Evolutionary conservation across 2,329 filamentous ascomycete species (phyloP).

Genomic region (Aspergillus puulaauensis): DNA sequence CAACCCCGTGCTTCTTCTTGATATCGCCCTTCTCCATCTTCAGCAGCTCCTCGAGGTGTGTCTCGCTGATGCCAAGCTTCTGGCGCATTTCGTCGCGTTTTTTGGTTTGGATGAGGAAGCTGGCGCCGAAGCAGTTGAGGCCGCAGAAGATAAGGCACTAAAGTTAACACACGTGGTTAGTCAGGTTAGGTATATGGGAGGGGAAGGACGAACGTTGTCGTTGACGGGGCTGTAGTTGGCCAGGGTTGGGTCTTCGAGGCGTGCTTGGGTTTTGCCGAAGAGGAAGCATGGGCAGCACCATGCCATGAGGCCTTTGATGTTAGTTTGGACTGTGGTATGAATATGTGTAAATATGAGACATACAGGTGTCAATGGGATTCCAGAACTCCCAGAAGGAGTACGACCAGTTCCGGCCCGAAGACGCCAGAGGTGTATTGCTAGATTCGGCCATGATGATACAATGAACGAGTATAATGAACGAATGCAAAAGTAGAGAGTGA

Average conservation of each 20-base stretch:
- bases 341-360: background rate
- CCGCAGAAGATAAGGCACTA: constrained; percentile 10
- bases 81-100: constrained; percentile 5
- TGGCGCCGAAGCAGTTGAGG: constrained; percentile 5
- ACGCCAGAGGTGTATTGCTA: background rate
- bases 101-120: constrained; percentile 6
- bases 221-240: constrained; percentile 5
- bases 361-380: constrained; percentile 9
- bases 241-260: constrained; percentile 4
- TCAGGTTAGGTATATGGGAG: no score
- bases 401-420: background rate
- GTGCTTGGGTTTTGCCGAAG: constrained; percentile 9
- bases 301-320: constrained; percentile 1
- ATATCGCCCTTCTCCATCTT: constrained; percentile 2
- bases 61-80: constrained; percentile 5
- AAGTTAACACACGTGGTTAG: no score
- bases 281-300: constrained; percentile 11
- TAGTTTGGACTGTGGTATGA: background rate
- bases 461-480: background rate
- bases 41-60: constrained; percentile 1
- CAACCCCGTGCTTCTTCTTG: constrained; percentile 8
- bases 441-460: background rate
- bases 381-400: constrained; percentile 9
- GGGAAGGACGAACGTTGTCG: constrained; percentile 1
- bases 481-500: no score